A percentile compares a stretch with the other conserved stretches of the same genome.
Conservation (phyloP, 177 flowering plant species). For the Vitis hybrid region DNA sequence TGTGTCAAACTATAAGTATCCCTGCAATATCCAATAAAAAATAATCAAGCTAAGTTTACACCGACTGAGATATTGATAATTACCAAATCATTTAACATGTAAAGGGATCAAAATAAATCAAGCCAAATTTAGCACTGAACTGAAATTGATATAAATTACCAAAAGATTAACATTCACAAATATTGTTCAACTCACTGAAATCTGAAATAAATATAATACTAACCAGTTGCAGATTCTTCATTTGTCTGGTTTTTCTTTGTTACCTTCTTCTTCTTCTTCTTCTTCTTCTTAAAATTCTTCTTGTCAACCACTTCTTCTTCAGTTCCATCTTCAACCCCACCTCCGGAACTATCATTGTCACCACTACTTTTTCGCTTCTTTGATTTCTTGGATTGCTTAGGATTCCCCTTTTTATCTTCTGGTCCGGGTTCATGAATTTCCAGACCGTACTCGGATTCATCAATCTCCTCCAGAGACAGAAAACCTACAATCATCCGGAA, state of each 20-base stretch:
- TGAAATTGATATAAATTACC: not conserved
- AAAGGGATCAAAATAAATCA: not conserved
- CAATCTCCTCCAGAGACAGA: conserved; percentile 87
- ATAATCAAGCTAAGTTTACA: too few species aligned
- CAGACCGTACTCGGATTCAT: conserved; percentile 65
- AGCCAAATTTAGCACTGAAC: not conserved
- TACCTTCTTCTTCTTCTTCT: conserved; percentile 26
- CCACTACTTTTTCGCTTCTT: conserved; percentile 36
- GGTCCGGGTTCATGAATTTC: conserved; percentile 28
- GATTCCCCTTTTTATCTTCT: conserved; percentile 13
- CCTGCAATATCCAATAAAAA: too few species aligned
- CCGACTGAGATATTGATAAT: too few species aligned
- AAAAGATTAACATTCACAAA: not conserved
- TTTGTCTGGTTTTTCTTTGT: conserved; percentile 9
- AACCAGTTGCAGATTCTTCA: conserved; percentile 26
- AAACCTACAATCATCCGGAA: conserved; percentile 49
- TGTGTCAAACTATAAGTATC: too few species aligned
- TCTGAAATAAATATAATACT: conserved; percentile 6
- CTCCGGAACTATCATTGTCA: conserved; percentile 17
- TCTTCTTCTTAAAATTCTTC: conserved; percentile 25
- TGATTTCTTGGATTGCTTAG: conserved; percentile 13
- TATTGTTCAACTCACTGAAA: too few species aligned
- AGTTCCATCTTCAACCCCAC: conserved; percentile 16
- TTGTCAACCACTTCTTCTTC: conserved; percentile 23
- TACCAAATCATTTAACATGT: too few species aligned